Conservation (phyloP, 2,329 filamentous ascomycete species). For the Apiospora arundinis region DNA sequence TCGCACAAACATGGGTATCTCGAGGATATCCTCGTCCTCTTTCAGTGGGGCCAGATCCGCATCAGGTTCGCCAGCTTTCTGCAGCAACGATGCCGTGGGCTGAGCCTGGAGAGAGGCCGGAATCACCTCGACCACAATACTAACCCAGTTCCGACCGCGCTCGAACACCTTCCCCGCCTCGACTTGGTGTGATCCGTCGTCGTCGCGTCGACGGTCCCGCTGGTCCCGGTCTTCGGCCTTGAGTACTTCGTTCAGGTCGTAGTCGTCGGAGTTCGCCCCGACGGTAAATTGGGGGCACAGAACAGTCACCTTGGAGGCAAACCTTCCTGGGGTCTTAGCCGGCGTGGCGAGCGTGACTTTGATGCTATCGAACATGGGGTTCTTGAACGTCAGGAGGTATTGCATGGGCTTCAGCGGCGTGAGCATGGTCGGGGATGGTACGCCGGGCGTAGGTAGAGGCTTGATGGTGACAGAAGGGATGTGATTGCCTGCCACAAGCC, state of each 20-base stretch:
- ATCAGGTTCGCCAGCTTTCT: slow-evolving; percentile 42
- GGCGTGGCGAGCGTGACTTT: slow-evolving; percentile 88
- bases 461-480: slow-evolving; percentile 82
- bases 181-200: slow-evolving; percentile 60
- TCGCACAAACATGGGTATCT: slow-evolving; percentile 93
- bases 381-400: slow-evolving; percentile 88
- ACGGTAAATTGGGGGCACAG: slow-evolving; percentile 94
- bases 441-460: slow-evolving; percentile 44
- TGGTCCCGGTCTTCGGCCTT: slow-evolving; percentile 54
- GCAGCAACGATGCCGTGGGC: slow-evolving; percentile 36
- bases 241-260: slow-evolving; percentile 87
- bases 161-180: slow-evolving; percentile 98
- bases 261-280: slow-evolving; percentile 86
- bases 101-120: slow-evolving; percentile 61
- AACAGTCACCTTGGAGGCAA: slow-evolving; percentile 83
- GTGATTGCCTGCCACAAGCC: slow-evolving; percentile 85
- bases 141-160: slow-evolving; percentile 91
- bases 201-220: slow-evolving; percentile 45
- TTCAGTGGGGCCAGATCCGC: slow-evolving; percentile 53
- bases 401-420: slow-evolving; percentile 70
- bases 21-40: slow-evolving; percentile 71
- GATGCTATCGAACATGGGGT: slow-evolving; percentile 91
- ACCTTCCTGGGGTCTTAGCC: slow-evolving; percentile 75
- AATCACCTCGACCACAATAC: slow-evolving; percentile 89
- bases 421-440: slow-evolving; percentile 39